Base-by-base conservation (phyloP, 2,329 filamentous ascomycete species). In the Zasmidium citrigriseum region DNA sequence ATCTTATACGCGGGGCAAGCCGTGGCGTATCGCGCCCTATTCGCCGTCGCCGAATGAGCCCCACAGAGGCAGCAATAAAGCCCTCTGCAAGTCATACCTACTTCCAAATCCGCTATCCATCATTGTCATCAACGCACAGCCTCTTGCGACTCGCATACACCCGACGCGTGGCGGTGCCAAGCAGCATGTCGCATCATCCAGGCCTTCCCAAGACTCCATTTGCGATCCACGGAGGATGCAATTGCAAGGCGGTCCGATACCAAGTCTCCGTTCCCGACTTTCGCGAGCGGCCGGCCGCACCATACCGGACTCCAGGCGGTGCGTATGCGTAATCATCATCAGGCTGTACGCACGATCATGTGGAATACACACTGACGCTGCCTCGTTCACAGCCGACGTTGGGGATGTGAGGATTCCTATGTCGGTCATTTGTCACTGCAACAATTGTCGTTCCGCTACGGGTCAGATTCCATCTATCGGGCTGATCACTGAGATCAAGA, bases 221-320 rank as follows among this genome's bases (percentile, higher is more conserved):
- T 25, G 27, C 45, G 27, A 54, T 64, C 16, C 24, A 54, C 16
- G 54, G 58, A 44, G 61, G 54, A 11, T 63, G 61, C 55, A 58
- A 58, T 38, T 60, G 57, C 54, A 46, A 49, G 21, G 60, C 60
- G 22, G 53, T 60, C 34, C 52, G 58, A 25, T 60, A 63, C 47
- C 21, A 34, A 23, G 52, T 58, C 22, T 27, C 41, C 16, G 52
- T 58, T 18, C 34, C 59, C 59, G n/a, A 23, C 47, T 16, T 52
- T 55, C 34, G 23, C 16, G 21, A 48, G 20, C 47, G 57, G 21
- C 48, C 48, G 20, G 23, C 47, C 16, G 49, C 24, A 14, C 57
- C 57, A 24, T 56, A 54, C 44, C 23, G 54, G 27, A 55, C 22
- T 21, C 27, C 52, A 27, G 57, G 57, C 16, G 34, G 34, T 41